phyloP scores from a whole-genome alignment of 2,329 filamentous ascomycete species.

The Byssoonygena ceratinophila region DNA sequence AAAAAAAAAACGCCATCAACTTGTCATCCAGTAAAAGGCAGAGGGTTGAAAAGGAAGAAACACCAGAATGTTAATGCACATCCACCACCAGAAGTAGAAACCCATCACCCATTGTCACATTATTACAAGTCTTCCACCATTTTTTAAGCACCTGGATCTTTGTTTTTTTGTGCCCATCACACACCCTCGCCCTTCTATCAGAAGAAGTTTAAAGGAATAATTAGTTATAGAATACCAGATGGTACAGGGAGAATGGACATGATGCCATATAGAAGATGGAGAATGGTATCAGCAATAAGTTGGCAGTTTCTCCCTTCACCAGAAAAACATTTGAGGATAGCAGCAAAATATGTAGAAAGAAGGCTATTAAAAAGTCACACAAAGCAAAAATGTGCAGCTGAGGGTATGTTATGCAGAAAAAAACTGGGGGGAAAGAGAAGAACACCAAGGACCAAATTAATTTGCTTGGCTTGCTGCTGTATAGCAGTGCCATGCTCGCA shows the following conservation, averaged over 20 bases:
- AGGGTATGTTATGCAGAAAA: constrained; percentile 10
- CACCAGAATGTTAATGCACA: constrained; percentile 4
- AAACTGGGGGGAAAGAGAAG: neutral
- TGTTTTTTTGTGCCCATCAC: constrained; percentile 7
- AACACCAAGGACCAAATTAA: neutral
- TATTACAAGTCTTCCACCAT: constrained; percentile 6
- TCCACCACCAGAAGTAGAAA: constrained; percentile 6
- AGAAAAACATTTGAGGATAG: neutral
- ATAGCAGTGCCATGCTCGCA: neutral
- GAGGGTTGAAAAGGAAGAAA: constrained; percentile 3
- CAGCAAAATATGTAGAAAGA: constrained; percentile 8
- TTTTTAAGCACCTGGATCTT: constrained; percentile 4
- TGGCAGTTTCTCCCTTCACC: neutral
- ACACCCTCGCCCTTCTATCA: constrained; percentile 7
- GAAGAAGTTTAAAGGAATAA: constrained; percentile 2
- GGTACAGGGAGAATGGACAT: constrained; percentile 1
- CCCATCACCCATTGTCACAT: constrained; percentile 7
- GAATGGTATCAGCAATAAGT: constrained; percentile 5
- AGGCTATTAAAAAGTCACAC: constrained; percentile 7
- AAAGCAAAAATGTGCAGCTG: neutral
- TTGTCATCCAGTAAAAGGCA: neutral
- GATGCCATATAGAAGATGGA: constrained; percentile 3
- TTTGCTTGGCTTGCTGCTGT: neutral
- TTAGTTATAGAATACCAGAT: constrained; percentile 3
- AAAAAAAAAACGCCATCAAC: constrained; percentile 6